Evolutionary conservation across 148 eudicot genomes (phyloP).

Genomic region (Talinum fruticosum): DNA sequence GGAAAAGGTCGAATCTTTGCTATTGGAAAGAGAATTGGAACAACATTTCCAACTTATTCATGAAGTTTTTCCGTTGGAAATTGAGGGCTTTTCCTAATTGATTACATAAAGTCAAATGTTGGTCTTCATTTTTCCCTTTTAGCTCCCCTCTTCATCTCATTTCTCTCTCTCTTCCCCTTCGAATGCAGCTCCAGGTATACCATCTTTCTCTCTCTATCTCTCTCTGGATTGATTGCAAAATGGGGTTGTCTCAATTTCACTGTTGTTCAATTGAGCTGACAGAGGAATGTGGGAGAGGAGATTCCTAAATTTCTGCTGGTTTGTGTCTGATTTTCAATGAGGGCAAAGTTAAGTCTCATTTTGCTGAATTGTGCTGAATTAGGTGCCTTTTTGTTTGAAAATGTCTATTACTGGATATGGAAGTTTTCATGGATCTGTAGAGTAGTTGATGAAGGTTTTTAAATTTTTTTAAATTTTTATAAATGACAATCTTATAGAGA

Average conservation of each 20-base stretch:
- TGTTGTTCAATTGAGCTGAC: constrained; percentile 7
- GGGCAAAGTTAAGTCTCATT: neutral
- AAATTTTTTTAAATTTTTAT: neutral
- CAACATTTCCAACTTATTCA: constrained; percentile 17
- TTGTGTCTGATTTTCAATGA: constrained; percentile 9
- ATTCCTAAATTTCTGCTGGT: constrained; percentile 9
- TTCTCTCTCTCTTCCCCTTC: neutral
- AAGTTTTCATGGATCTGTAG: constrained; percentile 18
- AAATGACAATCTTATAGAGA: too few relatives aligned
- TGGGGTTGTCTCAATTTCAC: constrained; percentile 8
- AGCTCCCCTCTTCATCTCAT: neutral
- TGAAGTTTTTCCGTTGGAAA: constrained; percentile 43
- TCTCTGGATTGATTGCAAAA: constrained; percentile 13
- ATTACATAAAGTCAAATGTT: neutral
- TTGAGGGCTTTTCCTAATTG: neutral
- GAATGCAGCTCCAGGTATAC: constrained; percentile 16
- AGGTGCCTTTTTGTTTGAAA: neutral
- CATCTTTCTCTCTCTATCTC: constrained; percentile 3
- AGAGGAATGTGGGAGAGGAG: neutral
- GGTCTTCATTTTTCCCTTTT: neutral
- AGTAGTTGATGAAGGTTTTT: neutral
- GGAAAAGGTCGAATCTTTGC: constrained; percentile 13
- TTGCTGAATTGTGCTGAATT: constrained; percentile 14
- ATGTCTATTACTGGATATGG: neutral
- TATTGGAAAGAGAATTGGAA: neutral